phyloP scores from a whole-genome alignment of 2,329 filamentous ascomycete species.

The Aureobasidium sp. region DNA sequence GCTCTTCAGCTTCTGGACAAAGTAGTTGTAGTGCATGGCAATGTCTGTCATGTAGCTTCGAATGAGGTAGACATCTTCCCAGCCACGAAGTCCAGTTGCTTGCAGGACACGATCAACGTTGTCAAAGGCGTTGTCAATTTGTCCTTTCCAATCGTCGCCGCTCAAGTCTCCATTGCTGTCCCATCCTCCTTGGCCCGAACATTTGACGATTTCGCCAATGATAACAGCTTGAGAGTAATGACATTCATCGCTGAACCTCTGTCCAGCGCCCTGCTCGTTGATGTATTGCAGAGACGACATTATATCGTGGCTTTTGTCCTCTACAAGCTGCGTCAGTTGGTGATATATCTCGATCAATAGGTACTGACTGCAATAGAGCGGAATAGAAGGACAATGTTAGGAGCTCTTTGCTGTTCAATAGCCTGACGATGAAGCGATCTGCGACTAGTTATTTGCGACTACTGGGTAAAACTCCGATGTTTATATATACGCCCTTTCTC shows the following conservation, averaged over 20 bases:
- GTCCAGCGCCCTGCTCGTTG: not conserved
- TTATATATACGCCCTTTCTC: no score
- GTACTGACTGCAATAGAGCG: no score
- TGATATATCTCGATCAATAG: no score
- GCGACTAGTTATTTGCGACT: no score
- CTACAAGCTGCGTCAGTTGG: not conserved
- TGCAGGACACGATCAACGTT: not conserved
- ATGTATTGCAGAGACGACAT: not conserved
- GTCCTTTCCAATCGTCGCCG: not conserved
- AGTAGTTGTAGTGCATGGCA: not conserved
- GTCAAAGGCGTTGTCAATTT: not conserved
- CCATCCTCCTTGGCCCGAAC: not conserved
- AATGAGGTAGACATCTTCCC: not conserved
- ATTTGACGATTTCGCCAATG: not conserved
- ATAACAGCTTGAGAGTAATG: not conserved
- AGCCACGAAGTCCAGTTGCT: not conserved
- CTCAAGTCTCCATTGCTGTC: not conserved
- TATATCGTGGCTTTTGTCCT: not conserved
- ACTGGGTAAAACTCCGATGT: no score
- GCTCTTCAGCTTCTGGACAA: not conserved
- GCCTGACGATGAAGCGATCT: no score
- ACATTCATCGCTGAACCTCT: not conserved
- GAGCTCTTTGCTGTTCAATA: no score
- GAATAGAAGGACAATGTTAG: no score
- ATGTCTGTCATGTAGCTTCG: not conserved